Conservation (phyloP, 2,329 filamentous ascomycete species). For the Fusarium dlaminii region DNA sequence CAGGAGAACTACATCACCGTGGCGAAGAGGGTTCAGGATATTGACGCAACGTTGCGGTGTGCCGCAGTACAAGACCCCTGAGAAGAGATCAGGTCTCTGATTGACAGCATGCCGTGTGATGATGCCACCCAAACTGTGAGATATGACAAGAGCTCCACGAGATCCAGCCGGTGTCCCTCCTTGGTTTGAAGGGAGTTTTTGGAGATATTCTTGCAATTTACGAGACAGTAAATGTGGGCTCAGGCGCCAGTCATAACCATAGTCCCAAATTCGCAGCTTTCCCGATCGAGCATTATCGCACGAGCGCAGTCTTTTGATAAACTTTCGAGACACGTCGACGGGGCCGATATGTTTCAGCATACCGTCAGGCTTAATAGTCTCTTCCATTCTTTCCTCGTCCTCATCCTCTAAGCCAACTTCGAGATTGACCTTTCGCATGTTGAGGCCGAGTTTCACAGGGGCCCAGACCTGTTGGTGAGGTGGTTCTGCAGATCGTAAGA, state of each 20-base stretch:
- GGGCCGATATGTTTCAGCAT: constrained; percentile 94
- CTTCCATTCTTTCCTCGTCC: constrained; percentile 84
- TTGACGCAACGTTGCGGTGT: constrained; percentile 89
- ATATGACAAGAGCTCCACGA: constrained; percentile 81
- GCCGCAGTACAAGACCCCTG: constrained; percentile 86
- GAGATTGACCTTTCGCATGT: constrained; percentile 89
- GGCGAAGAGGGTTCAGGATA: constrained; percentile 86
- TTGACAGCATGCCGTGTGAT: constrained; percentile 92
- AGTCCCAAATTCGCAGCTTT: constrained; percentile 83
- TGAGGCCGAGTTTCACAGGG: constrained; percentile 90
- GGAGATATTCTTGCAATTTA: constrained; percentile 77
- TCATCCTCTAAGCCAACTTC: constrained; percentile 84
- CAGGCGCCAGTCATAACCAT: constrained; percentile 94
- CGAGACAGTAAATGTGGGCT: constrained; percentile 80
- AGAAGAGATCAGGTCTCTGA: constrained; percentile 82
- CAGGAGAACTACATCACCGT: constrained; percentile 90
- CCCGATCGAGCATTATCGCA: constrained; percentile 78
- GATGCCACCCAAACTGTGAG: constrained; percentile 87
- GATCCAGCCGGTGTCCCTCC: constrained; percentile 60
- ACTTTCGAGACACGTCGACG: constrained; percentile 84
- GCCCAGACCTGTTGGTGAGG: constrained; percentile 93
- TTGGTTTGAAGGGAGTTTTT: constrained; percentile 78
- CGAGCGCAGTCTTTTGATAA: constrained; percentile 80
- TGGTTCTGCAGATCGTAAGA: constrained; percentile 84
- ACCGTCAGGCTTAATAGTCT: constrained; percentile 84